Percentiles rank a stretch among this genome's conserved stretches.
phyloP scores from a whole-genome alignment of 2,329 filamentous ascomycete genomes.

The Penicillium occitanis region DNA sequence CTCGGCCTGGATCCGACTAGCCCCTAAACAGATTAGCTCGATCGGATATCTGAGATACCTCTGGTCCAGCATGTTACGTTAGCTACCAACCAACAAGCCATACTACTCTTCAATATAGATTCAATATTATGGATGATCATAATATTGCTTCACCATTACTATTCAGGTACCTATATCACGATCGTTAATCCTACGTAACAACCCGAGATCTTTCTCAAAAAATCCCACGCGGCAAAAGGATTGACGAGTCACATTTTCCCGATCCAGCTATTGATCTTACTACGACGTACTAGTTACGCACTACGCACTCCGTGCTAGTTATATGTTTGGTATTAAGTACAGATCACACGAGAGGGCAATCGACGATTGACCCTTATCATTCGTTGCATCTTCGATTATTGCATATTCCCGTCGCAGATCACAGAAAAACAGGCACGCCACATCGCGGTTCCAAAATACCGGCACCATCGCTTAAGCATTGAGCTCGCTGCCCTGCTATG shows the following conservation, averaged over 20 bases:
- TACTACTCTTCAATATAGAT: background rate
- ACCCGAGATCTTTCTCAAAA: background rate
- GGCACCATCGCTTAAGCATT: constrained; percentile 17
- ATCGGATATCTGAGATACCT: constrained; percentile 1
- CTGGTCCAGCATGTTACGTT: background rate
- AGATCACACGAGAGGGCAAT: background rate
- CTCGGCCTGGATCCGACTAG: constrained; percentile 7
- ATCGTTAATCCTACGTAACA: background rate
- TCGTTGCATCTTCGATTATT: background rate
- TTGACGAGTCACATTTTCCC: constrained; percentile 1
- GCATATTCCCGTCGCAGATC: constrained; percentile 8
- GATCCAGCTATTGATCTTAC: background rate
- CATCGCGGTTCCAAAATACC: constrained; percentile 14
- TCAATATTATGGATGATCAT: background rate
- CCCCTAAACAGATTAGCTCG: background rate
- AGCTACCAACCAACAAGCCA: background rate
- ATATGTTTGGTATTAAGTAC: background rate
- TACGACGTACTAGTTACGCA: background rate
- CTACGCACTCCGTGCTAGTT: background rate
- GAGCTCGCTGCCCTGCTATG: background rate
- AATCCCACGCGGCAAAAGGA: constrained; percentile 7
- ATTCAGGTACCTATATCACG: background rate
- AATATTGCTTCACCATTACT: background rate
- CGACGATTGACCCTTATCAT: background rate
- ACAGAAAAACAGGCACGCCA: constrained; percentile 2